phyloP scores from a whole-genome alignment of 106 monocot species.

The Acorus gramineus region DNA sequence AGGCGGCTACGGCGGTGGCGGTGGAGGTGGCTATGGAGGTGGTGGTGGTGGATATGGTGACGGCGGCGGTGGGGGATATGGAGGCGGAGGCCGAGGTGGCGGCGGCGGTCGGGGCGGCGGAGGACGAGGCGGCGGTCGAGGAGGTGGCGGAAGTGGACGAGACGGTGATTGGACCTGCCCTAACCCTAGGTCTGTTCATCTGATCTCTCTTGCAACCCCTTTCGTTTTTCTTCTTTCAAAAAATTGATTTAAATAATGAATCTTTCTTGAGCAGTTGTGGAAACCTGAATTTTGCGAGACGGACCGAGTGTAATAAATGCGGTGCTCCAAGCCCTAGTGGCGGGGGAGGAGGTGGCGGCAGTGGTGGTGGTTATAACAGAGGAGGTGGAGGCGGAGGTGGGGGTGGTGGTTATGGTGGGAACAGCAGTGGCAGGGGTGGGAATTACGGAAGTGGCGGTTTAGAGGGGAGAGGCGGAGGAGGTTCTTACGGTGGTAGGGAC shows the following conservation, averaged over 20 bases:
- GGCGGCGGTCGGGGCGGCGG: neutral
- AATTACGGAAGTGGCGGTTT: constrained; percentile 16
- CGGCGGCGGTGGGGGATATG: constrained; percentile 30
- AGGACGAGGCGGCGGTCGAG: too few species aligned
- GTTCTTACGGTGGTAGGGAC: constrained; percentile 16
- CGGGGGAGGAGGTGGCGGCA: constrained; percentile 14
- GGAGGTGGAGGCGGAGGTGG: constrained; percentile 37
- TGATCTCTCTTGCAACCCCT: neutral
- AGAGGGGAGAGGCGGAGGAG: constrained; percentile 1
- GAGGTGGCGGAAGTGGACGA: constrained; percentile 12
- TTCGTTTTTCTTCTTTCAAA: neutral
- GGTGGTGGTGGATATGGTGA: constrained; percentile 30
- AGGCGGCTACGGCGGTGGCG: constrained; percentile 34
- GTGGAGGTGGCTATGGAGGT: constrained; percentile 21
- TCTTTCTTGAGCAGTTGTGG: constrained; percentile 60
- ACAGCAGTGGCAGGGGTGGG: constrained; percentile 17
- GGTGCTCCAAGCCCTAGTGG: constrained; percentile 51
- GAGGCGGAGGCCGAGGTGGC: constrained; percentile 26
- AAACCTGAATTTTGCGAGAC: constrained; percentile 87
- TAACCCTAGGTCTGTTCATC: constrained; percentile 43
- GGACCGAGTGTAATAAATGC: constrained; percentile 96
- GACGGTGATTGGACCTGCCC: constrained; percentile 98
- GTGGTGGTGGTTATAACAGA: constrained; percentile 13
- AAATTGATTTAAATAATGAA: neutral
- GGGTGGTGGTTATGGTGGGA: constrained; percentile 19